Conservation (phyloP, 768 basidiomycete genomes). For the Agrocybe pediades region DNA sequence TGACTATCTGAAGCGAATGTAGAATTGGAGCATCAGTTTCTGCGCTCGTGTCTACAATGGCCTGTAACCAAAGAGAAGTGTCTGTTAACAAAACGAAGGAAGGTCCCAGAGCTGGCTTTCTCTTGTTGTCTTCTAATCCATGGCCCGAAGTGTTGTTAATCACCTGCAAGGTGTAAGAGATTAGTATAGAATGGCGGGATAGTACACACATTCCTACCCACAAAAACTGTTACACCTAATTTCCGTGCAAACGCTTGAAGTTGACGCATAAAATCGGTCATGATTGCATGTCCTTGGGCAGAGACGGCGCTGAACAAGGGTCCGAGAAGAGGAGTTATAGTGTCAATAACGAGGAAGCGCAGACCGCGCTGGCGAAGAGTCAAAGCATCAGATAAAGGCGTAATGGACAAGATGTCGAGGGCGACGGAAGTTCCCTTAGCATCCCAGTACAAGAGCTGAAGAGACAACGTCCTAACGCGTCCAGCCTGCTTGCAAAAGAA, state of each 20-base stretch:
- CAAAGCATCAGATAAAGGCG: neutral
- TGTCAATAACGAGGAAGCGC: slow-evolving; percentile 63
- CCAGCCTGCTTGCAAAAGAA: no score
- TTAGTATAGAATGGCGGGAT: neutral
- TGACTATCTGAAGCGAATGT: slow-evolving; percentile 16
- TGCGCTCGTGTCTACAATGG: slow-evolving; percentile 5
- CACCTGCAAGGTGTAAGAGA: slow-evolving; percentile 41
- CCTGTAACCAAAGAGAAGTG: slow-evolving; percentile 70
- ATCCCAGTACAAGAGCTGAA: no score
- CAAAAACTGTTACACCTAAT: slow-evolving; percentile 52
- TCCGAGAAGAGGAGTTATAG: slow-evolving; percentile 63
- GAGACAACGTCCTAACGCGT: no score
- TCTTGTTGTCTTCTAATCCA: slow-evolving; percentile 22
- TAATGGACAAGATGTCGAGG: neutral
- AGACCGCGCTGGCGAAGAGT: slow-evolving; percentile 14
- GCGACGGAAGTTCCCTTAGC: no score
- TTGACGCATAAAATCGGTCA: slow-evolving; percentile 71
- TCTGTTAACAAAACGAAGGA: slow-evolving; percentile 76
- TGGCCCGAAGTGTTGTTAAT: slow-evolving; percentile 55
- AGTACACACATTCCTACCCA: no score
- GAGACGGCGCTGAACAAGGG: slow-evolving; percentile 66
- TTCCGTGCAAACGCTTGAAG: slow-evolving; percentile 51
- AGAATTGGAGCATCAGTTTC: slow-evolving; percentile 1
- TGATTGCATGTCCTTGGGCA: slow-evolving; percentile 74
- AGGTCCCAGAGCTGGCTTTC: slow-evolving; percentile 76